Percentiles rank a stretch among this genome's conserved stretches.
These are phyloP conservation scores for Physcomitrium patens DNA, from an alignment of 225 moss, liverwort and hornwort species.

Conservation along the genomic window DNA sequence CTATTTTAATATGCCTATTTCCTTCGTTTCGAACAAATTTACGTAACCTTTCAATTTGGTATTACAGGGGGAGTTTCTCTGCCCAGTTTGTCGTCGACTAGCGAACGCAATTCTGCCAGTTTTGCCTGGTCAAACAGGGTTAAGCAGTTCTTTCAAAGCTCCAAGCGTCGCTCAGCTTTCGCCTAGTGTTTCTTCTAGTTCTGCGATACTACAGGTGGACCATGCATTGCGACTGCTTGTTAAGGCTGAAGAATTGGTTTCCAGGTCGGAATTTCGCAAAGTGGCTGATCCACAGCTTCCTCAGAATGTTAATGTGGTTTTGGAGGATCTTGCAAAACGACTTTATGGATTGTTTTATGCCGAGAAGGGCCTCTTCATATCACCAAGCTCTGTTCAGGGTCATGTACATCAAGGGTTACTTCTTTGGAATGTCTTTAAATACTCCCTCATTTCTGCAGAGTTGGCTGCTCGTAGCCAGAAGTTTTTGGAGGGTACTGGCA, in stretches of 20 bases:
- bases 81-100: conserved; percentile 93
- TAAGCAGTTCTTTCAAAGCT: conserved; percentile 39
- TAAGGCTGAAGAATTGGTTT: conserved; percentile 80
- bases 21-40: conserved; percentile 3
- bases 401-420: conserved; percentile 79
- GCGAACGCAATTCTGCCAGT: conserved; percentile 87
- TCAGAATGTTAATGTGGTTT: conserved; percentile 65
- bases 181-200: conserved; percentile 33
- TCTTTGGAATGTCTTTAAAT: conserved; percentile 91
- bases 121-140: conserved; percentile 57
- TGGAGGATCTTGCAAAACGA: conserved; percentile 75
- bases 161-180: conserved; percentile 39
- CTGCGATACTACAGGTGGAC: conserved; percentile 53
- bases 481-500: conserved; percentile 45
- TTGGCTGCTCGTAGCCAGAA: conserved; percentile 77
- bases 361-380: conserved; percentile 65
- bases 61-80: conserved; percentile 90
- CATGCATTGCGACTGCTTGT: conserved; percentile 74
- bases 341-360: conserved; percentile 70
- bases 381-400: conserved; percentile 50
- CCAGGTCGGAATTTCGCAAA: conserved; percentile 78
- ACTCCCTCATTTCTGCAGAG: conserved; percentile 87
- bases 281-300: conserved; percentile 73
- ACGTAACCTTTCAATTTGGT: conserved; percentile 13
- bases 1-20: conserved; percentile 18